Evolutionary conservation across 257 asterid species (phyloP), one percentile per base, ranked within the genome.

Genomic region (Misopates orontium): DNA sequence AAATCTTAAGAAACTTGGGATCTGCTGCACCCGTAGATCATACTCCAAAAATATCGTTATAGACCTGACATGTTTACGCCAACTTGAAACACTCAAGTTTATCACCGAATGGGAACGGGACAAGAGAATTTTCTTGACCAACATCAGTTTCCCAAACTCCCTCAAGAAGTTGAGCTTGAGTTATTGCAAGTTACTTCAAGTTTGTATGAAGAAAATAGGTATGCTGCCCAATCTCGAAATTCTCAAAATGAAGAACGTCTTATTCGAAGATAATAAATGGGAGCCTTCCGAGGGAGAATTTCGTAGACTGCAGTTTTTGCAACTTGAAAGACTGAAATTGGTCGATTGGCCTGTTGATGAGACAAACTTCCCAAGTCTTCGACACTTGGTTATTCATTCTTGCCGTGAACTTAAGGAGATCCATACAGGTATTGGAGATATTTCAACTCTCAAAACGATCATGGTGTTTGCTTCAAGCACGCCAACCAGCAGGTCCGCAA

Each of bases 361-460:
- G 42, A 56, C 62, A 10, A 19, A 50, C 52, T 74, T 55, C 71
- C 74, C 70, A 1, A 47, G 50, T 39, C 77, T 79, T 13, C 65
- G 74, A 70, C 67, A 66, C 23, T 56, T 77, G 9, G 70, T 67
- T 50, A 25, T 79, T 36, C 76, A 53, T 21, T 23, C 3, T 42
- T 76, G 77, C 28, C 14, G 4, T 32, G 44, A 1, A n/a, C 71
- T 79, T 5, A 56, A 65, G 1, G 60, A 64, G 40, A 70, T 73
- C 22, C 79, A 77, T 20, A 6, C 9, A 8, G 69, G 36, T 5
- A 21, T 76, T 9, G 77, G 77, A 19, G 79, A 73, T 0, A 61
- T 81, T 62, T 28, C 71, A 0, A 66, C 71, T 8, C 75, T 77
- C 16, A 53, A 67, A 47, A 28, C 56, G 41, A 61, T 81, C 16